Evolutionary conservation across 2,329 filamentous ascomycete species (phyloP).

Genomic region (Colletotrichum siamense): DNA sequence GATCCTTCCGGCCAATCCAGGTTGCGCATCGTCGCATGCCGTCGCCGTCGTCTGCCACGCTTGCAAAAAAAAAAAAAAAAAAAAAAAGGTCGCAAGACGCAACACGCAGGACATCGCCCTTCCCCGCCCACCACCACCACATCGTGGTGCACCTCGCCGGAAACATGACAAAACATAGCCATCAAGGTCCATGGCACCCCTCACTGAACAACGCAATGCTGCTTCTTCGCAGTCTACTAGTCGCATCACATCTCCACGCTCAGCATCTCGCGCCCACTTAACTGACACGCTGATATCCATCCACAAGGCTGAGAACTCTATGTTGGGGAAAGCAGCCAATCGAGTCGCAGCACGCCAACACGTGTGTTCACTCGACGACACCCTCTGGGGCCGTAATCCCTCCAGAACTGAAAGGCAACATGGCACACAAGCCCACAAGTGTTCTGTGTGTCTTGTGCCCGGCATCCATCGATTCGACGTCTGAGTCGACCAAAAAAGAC

Average conservation of each 20-base stretch:
- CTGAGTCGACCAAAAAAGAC: neutral
- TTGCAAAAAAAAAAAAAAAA: neutral
- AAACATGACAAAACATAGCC: neutral
- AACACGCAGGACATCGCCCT: neutral
- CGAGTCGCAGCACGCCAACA: conserved; percentile 5
- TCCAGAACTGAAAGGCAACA: neutral
- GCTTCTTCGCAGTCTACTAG: neutral
- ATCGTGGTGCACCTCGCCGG: neutral
- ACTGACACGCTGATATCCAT: neutral
- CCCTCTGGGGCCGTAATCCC: neutral
- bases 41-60: neutral
- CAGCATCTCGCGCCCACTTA: neutral
- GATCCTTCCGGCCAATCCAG: neutral
- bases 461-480: neutral
- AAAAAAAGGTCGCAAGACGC: neutral
- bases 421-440: neutral
- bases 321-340: neutral
- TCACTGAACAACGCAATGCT: neutral
- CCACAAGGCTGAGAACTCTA: conserved; percentile 17
- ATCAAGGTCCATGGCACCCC: conserved; percentile 12
- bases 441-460: neutral
- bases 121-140: neutral
- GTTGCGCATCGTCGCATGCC: neutral
- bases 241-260: neutral
- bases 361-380: conserved; percentile 5